Evolutionary conservation across 306 rosid genomes (phyloP).

Genomic region (Malus sieversii): DNA sequence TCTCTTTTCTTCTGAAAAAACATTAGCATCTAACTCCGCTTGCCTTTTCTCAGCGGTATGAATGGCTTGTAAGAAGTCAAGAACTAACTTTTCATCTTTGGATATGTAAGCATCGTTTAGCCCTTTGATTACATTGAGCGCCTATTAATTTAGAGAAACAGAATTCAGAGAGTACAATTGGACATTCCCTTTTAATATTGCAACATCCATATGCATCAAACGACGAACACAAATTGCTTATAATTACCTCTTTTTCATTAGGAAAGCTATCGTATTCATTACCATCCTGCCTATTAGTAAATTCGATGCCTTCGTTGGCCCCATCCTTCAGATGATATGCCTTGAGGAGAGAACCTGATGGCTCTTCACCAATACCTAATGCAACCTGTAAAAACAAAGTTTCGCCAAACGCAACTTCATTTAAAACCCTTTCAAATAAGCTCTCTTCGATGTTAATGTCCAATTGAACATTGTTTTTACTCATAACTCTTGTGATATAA

Average conservation of each 20-base stretch:
- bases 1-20: slow-evolving; percentile 67
- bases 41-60: slow-evolving; percentile 87
- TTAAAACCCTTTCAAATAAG: slow-evolving; percentile 15
- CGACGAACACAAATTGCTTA: neutral
- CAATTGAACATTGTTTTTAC: neutral
- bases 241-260: slow-evolving; percentile 55
- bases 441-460: neutral
- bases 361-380: slow-evolving; percentile 29
- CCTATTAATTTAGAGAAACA: slow-evolving; percentile 37
- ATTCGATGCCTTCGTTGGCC: slow-evolving; percentile 25
- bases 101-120: slow-evolving; percentile 53
- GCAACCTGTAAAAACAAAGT: slow-evolving; percentile 36
- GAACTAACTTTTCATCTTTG: slow-evolving; percentile 74
- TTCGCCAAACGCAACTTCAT: slow-evolving; percentile 21
- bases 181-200: slow-evolving; percentile 1
- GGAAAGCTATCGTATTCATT: slow-evolving; percentile 24
- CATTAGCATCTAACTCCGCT: slow-evolving; percentile 69
- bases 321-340: slow-evolving; percentile 50
- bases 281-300: slow-evolving; percentile 18
- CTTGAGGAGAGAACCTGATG: slow-evolving; percentile 54
- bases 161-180: slow-evolving; percentile 10
- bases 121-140: slow-evolving; percentile 40
- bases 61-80: slow-evolving; percentile 82
- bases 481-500: neutral
- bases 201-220: slow-evolving; percentile 10